phyloP scores from a whole-genome alignment of 2,329 filamentous ascomycete genomes.

The Aspergillus novofumigatus region DNA sequence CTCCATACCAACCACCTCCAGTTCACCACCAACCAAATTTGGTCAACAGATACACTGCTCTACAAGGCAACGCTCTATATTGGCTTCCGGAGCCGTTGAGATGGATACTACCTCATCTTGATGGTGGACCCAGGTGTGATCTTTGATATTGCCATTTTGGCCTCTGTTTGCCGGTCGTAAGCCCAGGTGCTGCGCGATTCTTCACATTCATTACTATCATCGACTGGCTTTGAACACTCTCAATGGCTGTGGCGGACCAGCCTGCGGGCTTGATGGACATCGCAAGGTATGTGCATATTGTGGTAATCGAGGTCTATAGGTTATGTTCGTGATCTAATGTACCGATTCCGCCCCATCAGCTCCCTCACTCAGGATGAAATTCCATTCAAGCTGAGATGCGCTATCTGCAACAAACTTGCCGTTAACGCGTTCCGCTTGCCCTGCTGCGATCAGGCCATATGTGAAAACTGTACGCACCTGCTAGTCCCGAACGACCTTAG shows the following conservation, averaged over 20 bases:
- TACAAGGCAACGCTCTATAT: constrained; percentile 57
- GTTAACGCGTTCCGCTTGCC: constrained; percentile 86
- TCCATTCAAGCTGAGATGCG: constrained; percentile 93
- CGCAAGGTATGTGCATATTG: constrained; percentile 30
- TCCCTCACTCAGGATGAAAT: constrained; percentile 77
- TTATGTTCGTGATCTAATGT: not conserved
- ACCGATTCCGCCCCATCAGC: constrained; percentile 42
- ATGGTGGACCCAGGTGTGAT: constrained; percentile 20
- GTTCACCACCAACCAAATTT: constrained; percentile 10
- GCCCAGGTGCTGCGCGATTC: not conserved
- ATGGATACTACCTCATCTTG: constrained; percentile 8
- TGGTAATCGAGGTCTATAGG: no score
- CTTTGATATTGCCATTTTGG: constrained; percentile 10
- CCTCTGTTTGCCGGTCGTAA: constrained; percentile 11
- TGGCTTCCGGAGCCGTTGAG: constrained; percentile 55
- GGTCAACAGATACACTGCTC: constrained; percentile 7
- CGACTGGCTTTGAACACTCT: constrained; percentile 3
- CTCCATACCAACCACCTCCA: constrained; percentile 16
- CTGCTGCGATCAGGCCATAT: constrained; percentile 94
- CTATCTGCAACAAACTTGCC: constrained; percentile 85
- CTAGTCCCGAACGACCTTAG: not conserved
- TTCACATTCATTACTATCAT: constrained; percentile 1
- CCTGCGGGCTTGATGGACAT: constrained; percentile 42
- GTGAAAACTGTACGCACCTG: constrained; percentile 69
- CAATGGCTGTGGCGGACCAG: constrained; percentile 39